Percentiles rank a stretch among this genome's conserved stretches.
phyloP scores from a whole-genome alignment of 352 stramenopile species.

The Discostella stelligera region DNA sequence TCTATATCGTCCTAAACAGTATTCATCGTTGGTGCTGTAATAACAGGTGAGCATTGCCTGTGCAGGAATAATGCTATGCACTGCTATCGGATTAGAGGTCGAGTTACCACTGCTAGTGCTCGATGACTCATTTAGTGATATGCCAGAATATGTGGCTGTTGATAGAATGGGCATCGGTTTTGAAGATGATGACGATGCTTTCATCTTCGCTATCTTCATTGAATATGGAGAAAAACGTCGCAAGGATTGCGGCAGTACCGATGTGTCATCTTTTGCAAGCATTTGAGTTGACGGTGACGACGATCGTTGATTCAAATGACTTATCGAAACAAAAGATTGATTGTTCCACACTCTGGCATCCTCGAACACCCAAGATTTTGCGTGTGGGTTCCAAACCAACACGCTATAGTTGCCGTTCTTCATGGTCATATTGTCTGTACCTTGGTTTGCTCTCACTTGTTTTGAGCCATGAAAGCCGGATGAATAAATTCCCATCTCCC shows the following conservation, averaged over 20 bases:
- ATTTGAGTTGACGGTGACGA: background rate
- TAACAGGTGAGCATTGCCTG: constrained; percentile 80
- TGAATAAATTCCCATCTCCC: constrained; percentile 84
- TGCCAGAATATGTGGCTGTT: background rate
- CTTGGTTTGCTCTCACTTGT: background rate
- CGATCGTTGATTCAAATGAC: background rate
- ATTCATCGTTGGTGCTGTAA: constrained; percentile 72
- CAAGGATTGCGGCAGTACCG: constrained; percentile 19
- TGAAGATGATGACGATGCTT: too few species aligned
- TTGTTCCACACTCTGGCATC: constrained; percentile 42
- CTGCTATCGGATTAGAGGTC: constrained; percentile 22
- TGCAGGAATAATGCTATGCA: constrained; percentile 53
- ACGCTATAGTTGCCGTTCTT: constrained; percentile 16
- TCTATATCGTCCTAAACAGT: constrained; percentile 36
- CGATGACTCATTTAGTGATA: background rate
- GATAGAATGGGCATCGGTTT: constrained; percentile 20
- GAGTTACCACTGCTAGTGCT: background rate
- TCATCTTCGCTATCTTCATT: background rate
- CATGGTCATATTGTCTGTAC: constrained; percentile 9
- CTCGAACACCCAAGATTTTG: constrained; percentile 28
- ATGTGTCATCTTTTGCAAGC: constrained; percentile 10
- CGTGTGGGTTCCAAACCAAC: constrained; percentile 46
- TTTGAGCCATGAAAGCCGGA: constrained; percentile 47
- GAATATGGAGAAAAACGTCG: constrained; percentile 31
- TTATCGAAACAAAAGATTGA: constrained; percentile 22